Evolutionary conservation across 2,329 filamentous ascomycete species (phyloP).

Genomic region (Phoma herbarum): DNA sequence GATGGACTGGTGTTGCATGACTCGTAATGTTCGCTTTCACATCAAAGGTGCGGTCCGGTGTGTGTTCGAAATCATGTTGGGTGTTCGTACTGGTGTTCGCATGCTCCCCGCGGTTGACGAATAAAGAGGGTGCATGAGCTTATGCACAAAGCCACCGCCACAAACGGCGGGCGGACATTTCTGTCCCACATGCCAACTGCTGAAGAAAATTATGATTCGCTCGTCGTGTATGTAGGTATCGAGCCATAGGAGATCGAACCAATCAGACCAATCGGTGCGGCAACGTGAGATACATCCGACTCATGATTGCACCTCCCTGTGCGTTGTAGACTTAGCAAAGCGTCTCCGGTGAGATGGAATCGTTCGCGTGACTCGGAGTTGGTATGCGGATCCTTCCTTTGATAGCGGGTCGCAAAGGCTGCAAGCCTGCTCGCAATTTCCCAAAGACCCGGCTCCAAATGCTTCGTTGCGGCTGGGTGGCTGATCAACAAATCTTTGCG

Average conservation of each 20-base stretch:
- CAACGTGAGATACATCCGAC: background rate
- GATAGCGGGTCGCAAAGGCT: background rate
- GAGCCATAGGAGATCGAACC: background rate
- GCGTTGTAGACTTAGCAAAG: background rate
- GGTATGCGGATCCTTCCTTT: no score
- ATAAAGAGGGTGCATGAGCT: background rate
- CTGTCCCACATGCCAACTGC: constrained; percentile 2
- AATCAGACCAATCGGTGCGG: background rate
- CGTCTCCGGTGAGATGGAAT: background rate
- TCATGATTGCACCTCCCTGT: background rate
- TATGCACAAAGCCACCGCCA: constrained; percentile 7
- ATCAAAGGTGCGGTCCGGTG: no score
- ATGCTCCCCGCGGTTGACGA: background rate
- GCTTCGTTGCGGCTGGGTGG: background rate
- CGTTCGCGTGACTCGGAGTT: no score
- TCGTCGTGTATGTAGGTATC: background rate
- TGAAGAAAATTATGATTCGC: background rate
- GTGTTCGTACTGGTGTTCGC: background rate
- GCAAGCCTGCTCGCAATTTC: background rate
- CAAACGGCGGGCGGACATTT: background rate
- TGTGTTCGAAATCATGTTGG: background rate
- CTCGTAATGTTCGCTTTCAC: no score
- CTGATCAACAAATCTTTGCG: no score
- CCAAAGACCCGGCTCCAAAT: background rate
- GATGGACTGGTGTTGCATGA: background rate